Conservation (phyloP, 768 basidiomycete species). For the Gymnopilus junonius region DNA sequence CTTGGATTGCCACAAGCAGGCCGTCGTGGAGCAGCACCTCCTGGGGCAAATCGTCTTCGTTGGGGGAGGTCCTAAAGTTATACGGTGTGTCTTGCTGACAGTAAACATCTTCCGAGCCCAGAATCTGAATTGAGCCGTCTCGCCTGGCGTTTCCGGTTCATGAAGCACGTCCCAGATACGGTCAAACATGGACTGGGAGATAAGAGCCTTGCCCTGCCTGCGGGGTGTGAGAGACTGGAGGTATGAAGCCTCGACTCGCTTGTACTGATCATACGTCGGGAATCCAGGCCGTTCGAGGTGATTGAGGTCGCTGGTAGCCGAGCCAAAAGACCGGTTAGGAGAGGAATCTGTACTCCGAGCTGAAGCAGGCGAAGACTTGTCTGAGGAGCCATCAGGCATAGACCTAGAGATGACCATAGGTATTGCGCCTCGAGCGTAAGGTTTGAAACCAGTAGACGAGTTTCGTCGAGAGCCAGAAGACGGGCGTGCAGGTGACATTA, state of each 20-base stretch:
- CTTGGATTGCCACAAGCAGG: slow-evolving; percentile 74
- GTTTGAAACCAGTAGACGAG: slow-evolving; percentile 34
- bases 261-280: slow-evolving; percentile 65
- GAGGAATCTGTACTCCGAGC: background rate
- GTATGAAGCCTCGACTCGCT: slow-evolving; percentile 61
- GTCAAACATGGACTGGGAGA: slow-evolving; percentile 72
- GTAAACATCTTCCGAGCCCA: slow-evolving; percentile 87
- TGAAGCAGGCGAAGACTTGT: slow-evolving; percentile 5
- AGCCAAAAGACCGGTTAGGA: background rate
- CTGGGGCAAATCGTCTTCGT: slow-evolving; percentile 19
- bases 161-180: slow-evolving; percentile 72
- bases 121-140: slow-evolving; percentile 75
- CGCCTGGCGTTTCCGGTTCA: slow-evolving; percentile 46
- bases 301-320: background rate
- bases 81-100: slow-evolving; percentile 41
- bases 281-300: slow-evolving; percentile 47
- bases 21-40: slow-evolving; percentile 73
- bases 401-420: slow-evolving; percentile 18
- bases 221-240: slow-evolving; percentile 58
- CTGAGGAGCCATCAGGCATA: slow-evolving; percentile 7
- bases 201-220: slow-evolving; percentile 68
- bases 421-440: slow-evolving; percentile 34
- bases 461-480: slow-evolving; percentile 25
- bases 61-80: slow-evolving; percentile 24
- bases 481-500: slow-evolving; percentile 40